Evolutionary conservation across 345 rosid genomes (phyloP).

Genomic region (Salix brachista): DNA sequence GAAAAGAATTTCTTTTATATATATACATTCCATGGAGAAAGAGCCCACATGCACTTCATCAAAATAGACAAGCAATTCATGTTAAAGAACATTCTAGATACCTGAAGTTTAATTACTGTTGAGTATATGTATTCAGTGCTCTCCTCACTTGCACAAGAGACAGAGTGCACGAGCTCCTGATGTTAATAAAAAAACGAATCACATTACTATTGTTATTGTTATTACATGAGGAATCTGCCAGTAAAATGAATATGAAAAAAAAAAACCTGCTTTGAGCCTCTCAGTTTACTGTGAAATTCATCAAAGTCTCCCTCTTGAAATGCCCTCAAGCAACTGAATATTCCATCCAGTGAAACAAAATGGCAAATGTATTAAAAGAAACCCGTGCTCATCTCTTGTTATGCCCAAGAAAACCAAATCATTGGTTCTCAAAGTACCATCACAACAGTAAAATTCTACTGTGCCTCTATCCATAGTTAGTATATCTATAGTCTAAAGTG

Average conservation of each 20-base stretch:
- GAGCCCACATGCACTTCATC: neutral
- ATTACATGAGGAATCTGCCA: conserved; percentile 11
- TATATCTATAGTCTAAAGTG: neutral
- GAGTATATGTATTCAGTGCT: conserved; percentile 82
- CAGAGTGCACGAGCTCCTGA: conserved; percentile 73
- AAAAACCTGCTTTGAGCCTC: conserved; percentile 69
- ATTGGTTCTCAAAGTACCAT: neutral
- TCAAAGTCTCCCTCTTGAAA: conserved; percentile 74
- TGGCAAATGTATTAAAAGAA: neutral
- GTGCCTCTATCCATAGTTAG: neutral
- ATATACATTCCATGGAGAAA: neutral
- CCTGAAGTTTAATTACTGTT: conserved; percentile 83
- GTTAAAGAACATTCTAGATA: conserved; percentile 13
- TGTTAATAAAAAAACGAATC: neutral
- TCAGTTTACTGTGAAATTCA: conserved; percentile 59
- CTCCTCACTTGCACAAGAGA: conserved; percentile 81
- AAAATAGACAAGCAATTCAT: conserved; percentile 14
- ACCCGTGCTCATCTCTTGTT: neutral
- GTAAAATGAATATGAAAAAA: conserved; percentile 9
- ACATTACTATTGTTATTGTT: neutral
- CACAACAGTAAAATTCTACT: neutral
- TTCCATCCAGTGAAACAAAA: conserved; percentile 22
- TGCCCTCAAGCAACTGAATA: conserved; percentile 74
- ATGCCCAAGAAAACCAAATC: neutral
- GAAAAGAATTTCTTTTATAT: neutral